These are phyloP conservation scores for Neurospora cerealis DNA, from an alignment of 495 filamentous ascomycete species.

Conservation along the genomic window DNA sequence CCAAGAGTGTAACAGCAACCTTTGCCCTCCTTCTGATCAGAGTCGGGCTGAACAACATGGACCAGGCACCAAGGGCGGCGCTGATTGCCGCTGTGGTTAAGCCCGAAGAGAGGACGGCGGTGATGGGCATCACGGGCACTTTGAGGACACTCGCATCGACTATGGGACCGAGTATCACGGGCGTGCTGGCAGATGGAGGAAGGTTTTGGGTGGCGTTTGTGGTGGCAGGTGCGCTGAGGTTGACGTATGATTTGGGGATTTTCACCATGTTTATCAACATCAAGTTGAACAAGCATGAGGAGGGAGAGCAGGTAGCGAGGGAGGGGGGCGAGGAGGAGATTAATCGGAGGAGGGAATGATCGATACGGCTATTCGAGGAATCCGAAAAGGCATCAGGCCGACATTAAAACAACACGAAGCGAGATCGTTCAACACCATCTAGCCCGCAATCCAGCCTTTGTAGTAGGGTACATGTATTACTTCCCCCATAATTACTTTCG, in stretches of 20 bases:
- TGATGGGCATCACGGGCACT: constrained; percentile 66
- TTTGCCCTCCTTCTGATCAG: constrained; percentile 58
- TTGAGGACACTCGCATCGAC: constrained; percentile 55
- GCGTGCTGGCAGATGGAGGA: constrained; percentile 51
- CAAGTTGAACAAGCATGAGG: constrained; percentile 30
- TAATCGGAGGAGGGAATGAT: neutral
- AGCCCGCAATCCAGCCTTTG: neutral
- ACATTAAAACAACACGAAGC: neutral
- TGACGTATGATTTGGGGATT: constrained; percentile 64
- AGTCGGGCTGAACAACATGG: constrained; percentile 54
- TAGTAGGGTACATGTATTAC: neutral
- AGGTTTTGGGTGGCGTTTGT: constrained; percentile 69
- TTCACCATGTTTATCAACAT: constrained; percentile 54
- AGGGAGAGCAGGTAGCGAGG: neutral
- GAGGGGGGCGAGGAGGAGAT: neutral
- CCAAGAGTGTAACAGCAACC: constrained; percentile 36
- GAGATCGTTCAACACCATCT: neutral
- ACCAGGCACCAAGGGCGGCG: constrained; percentile 70
- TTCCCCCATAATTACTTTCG: neutral
- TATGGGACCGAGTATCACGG: constrained; percentile 62
- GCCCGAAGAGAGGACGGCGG: constrained; percentile 68
- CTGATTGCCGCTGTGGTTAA: constrained; percentile 68
- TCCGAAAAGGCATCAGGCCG: neutral
- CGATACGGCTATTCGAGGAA: neutral
- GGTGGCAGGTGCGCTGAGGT: constrained; percentile 57